A percentile compares a stretch with the other conserved stretches of the same genome.
phyloP scores from a whole-genome alignment of 2,329 filamentous ascomycete genomes.

The Neurospora crassa region DNA sequence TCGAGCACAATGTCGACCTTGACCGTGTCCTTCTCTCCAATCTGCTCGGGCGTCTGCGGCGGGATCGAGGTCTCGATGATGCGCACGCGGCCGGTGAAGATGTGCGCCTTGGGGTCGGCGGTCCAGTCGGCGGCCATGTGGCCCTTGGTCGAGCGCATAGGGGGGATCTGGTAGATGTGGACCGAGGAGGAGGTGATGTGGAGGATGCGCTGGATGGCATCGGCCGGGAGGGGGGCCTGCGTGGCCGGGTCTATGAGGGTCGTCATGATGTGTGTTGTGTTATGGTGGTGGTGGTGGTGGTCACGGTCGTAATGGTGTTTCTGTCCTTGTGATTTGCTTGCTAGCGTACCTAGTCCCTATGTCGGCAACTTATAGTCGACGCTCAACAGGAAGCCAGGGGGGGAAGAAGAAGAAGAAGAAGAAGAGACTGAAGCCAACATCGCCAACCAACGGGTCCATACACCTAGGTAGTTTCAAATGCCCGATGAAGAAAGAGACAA shows the following conservation, averaged over 20 bases:
- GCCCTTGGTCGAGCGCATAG: slow-evolving; percentile 62
- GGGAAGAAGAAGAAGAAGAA: not conserved
- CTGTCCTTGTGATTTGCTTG: no score
- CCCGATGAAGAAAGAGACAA: not conserved
- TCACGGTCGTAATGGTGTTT: no score
- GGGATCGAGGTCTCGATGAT: slow-evolving; percentile 63
- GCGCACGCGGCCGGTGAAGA: slow-evolving; percentile 77
- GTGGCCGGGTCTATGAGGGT: slow-evolving; percentile 59
- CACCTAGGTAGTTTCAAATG: not conserved
- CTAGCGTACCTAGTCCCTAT: not conserved
- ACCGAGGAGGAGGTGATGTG: slow-evolving; percentile 59
- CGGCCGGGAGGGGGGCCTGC: slow-evolving; percentile 54
- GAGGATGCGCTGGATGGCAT: slow-evolving; percentile 77
- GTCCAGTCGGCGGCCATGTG: slow-evolving; percentile 75
- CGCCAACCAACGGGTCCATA: not conserved
- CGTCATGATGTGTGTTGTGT: slow-evolving; percentile 37
- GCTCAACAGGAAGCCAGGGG: not conserved
- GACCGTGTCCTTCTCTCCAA: slow-evolving; percentile 39
- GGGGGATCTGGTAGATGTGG: slow-evolving; percentile 83
- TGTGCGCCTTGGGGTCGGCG: slow-evolving; percentile 57
- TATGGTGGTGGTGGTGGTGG: not conserved
- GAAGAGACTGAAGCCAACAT: slow-evolving; percentile 1
- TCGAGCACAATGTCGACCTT: slow-evolving; percentile 72
- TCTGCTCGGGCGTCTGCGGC: slow-evolving; percentile 13
- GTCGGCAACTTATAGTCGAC: not conserved